Conservation (phyloP, 2,329 filamentous ascomycete genomes). For the Akanthomyces muscarius region DNA sequence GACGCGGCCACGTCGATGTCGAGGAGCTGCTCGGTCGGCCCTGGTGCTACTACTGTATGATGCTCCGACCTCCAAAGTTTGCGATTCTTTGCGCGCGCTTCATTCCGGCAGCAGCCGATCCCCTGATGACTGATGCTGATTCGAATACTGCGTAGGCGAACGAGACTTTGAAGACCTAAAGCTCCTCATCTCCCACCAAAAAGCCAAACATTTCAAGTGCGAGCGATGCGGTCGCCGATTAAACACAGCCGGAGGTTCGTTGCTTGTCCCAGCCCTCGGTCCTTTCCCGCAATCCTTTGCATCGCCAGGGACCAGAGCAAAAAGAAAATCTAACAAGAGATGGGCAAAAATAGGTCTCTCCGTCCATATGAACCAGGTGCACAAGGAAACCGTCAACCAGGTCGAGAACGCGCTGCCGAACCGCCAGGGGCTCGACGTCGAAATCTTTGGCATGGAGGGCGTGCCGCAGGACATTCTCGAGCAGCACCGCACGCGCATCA, state of each 20-base stretch:
- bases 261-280: not conserved
- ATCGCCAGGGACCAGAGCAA: not conserved
- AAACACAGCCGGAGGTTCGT: conserved; percentile 87
- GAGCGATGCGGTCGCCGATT: conserved; percentile 81
- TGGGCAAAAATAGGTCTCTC: conserved; percentile 62
- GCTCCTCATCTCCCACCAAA: conserved; percentile 94
- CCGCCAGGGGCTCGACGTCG: conserved; percentile 78
- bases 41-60: conserved; percentile 94
- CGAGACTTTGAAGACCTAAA: conserved; percentile 97
- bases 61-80: conserved; percentile 16
- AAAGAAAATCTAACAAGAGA: not conserved
- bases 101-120: no score
- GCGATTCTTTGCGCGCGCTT: not conserved
- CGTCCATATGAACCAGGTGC: conserved; percentile 97
- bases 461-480: conserved; percentile 82
- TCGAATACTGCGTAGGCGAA: conserved; percentile 52
- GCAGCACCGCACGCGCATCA: conserved; percentile 81
- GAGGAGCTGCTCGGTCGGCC: conserved; percentile 84
- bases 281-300: not conserved
- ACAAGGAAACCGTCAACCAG: conserved; percentile 83
- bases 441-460: conserved; percentile 98
- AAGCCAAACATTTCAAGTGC: conserved; percentile 99
- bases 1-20: conserved; percentile 77
- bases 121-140: not conserved
- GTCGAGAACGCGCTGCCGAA: conserved; percentile 93